Base-by-base conservation (phyloP, 1,139 yeast species). In the Kodamaea sp. region DNA sequence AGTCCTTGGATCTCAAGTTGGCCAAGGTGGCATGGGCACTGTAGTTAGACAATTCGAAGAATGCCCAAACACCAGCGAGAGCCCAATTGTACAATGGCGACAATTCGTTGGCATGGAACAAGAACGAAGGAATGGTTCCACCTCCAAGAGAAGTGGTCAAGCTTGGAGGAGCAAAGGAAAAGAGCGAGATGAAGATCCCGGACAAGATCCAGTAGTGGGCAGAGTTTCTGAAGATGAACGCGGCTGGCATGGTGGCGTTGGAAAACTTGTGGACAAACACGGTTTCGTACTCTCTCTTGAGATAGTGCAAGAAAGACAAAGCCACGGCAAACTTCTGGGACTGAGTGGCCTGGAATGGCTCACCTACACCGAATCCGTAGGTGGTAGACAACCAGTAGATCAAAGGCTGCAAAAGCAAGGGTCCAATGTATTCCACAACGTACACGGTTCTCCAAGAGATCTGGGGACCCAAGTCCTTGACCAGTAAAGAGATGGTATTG, bases 401-500 rank as follows among this genome's bases (percentile, higher is more conserved):
- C 21, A 87, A 41, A 2, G 89, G 78, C 59, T 90, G 97, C 51
- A 90, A 73, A 30, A 89, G 37, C 41, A 92, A 66, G 3, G 98
- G 98, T 4, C 97, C 97, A 14, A 86, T 54, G 59, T 92, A 92
- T 63, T 92, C 98, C 46, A 87, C 69, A 36, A 87, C 51, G 55
- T 81, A 92, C 19, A 92, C 97, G 5, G 90, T 76, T 61, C 86
- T 76, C 97, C 97, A 92, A 3, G 83, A 80, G 42, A 92, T 78
- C 63, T 92, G 98, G 1, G 95, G 94, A 14, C 97, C 98, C 44
- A 92, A 72, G 53, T 90, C 97, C 58, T 90, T 89, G 38, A 83
- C 86, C 43, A 62, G 76, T 15, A 74, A 63, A 8, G 59, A 55
- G 28, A 71, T 65, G 31, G 57, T 55, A 6, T 53, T 39, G 19